A percentile compares a stretch with the other conserved stretches of the same genome.
phyloP scores from a whole-genome alignment of 352 stramenopile species.

The Globisporangium viniferum region DNA sequence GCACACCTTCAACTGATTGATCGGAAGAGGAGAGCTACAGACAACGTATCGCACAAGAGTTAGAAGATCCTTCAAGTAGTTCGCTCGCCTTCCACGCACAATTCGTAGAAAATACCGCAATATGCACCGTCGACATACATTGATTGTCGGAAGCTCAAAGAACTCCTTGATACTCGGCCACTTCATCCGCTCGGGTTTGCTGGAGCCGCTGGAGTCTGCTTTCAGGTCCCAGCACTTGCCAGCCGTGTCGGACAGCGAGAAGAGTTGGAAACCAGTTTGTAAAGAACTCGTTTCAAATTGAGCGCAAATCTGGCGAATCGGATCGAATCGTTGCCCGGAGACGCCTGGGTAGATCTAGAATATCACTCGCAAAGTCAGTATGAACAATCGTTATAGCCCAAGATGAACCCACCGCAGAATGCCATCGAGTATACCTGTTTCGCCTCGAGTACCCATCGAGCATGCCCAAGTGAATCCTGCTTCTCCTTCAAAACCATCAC shows the following conservation, averaged over 20 bases:
- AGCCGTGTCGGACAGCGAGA: slow-evolving; percentile 27
- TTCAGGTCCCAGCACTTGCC: slow-evolving; percentile 28
- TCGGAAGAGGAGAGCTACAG: background rate
- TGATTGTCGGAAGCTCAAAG: slow-evolving; percentile 24
- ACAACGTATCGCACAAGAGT: background rate
- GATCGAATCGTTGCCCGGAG: slow-evolving; percentile 24
- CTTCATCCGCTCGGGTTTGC: slow-evolving; percentile 11
- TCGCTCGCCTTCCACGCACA: background rate
- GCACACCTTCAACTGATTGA: background rate
- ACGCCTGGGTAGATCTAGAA: slow-evolving; percentile 38
- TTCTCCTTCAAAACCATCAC: background rate
- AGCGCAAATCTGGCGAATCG: slow-evolving; percentile 26
- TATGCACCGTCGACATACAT: slow-evolving; percentile 14
- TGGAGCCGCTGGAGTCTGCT: background rate
- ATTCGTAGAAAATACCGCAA: background rate
- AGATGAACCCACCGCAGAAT: background rate
- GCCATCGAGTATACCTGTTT: slow-evolving; percentile 5
- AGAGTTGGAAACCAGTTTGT: slow-evolving; percentile 25
- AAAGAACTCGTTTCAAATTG: slow-evolving; percentile 9
- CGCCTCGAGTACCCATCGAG: slow-evolving; percentile 3
- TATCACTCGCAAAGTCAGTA: background rate
- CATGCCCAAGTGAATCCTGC: background rate
- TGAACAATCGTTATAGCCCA: background rate
- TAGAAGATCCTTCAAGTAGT: background rate
- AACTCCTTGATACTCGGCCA: slow-evolving; percentile 47